Conservation (phyloP, 2,329 filamentous ascomycete species). For the Colletotrichum spaethianum region DNA sequence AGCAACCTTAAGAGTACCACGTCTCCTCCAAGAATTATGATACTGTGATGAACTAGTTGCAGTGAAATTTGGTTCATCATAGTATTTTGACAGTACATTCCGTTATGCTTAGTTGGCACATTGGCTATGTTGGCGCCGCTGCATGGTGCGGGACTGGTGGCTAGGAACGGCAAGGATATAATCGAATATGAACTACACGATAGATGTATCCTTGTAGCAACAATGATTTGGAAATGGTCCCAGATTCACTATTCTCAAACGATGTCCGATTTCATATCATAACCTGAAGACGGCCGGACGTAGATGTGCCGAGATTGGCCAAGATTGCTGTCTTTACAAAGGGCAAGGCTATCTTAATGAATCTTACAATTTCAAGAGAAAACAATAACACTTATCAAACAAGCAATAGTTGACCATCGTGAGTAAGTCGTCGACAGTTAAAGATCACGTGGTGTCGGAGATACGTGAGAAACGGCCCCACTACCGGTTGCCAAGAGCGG, state of each 20-base stretch:
- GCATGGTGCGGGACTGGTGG: background rate
- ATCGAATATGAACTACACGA: no score
- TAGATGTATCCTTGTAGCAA: background rate
- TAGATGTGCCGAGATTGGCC: background rate
- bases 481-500: conserved; percentile 1
- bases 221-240: background rate
- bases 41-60: background rate
- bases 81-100: background rate
- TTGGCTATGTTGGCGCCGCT: no score
- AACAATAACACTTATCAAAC: background rate
- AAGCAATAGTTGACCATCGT: background rate
- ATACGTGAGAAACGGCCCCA: conserved; percentile 1
- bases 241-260: background rate
- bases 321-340: background rate
- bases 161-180: no score
- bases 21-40: background rate
- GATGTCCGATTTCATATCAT: background rate
- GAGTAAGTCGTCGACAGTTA: background rate
- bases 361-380: background rate
- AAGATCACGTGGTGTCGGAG: background rate
- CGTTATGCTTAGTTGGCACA: background rate
- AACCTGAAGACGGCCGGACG: background rate
- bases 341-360: no score
- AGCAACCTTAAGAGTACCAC: background rate
- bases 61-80: no score